phyloP scores from a whole-genome alignment of 2,329 filamentous ascomycete genomes.

The Alternaria sp. region DNA sequence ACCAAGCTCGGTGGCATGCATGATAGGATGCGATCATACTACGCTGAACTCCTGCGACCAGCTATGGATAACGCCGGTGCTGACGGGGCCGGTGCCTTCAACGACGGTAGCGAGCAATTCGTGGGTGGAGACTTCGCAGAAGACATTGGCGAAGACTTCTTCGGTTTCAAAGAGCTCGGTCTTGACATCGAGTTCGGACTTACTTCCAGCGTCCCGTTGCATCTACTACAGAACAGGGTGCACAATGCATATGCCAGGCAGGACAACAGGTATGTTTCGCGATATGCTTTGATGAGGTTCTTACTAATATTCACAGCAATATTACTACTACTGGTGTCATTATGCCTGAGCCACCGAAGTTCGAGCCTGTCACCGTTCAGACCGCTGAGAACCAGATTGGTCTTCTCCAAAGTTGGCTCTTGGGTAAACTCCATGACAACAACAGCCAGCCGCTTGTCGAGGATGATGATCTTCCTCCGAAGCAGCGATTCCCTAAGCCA shows the following conservation, averaged over 20 bases:
- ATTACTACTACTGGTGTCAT: slow-evolving; percentile 65
- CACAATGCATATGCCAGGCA: slow-evolving; percentile 84
- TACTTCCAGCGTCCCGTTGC: slow-evolving; percentile 87
- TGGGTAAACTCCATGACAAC: slow-evolving; percentile 84
- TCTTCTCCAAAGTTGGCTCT: slow-evolving; percentile 89
- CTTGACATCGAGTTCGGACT: slow-evolving; percentile 91
- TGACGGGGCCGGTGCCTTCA: slow-evolving; percentile 90
- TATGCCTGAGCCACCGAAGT: slow-evolving; percentile 71
- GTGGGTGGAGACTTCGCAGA: slow-evolving; percentile 96
- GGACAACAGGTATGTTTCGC: slow-evolving; percentile 60
- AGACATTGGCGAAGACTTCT: slow-evolving; percentile 98
- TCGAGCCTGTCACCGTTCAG: slow-evolving; percentile 79
- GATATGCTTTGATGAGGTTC: not conserved
- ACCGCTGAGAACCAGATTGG: slow-evolving; percentile 82
- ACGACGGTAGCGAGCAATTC: slow-evolving; percentile 96
- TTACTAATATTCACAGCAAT: slow-evolving; percentile 55
- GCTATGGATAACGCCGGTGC: slow-evolving; percentile 78
- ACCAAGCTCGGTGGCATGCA: slow-evolving; percentile 83
- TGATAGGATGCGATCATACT: slow-evolving; percentile 91
- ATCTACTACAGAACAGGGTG: slow-evolving; percentile 90
- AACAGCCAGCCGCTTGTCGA: slow-evolving; percentile 83
- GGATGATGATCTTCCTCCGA: slow-evolving; percentile 91
- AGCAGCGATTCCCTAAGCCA: slow-evolving; percentile 75
- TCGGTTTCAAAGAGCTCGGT: slow-evolving; percentile 94
- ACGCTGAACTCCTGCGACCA: slow-evolving; percentile 90